Percentiles rank a stretch among this genome's conserved stretches.
Conservation (phyloP, 2,329 filamentous ascomycete species). For the Botryotinia globosa region DNA sequence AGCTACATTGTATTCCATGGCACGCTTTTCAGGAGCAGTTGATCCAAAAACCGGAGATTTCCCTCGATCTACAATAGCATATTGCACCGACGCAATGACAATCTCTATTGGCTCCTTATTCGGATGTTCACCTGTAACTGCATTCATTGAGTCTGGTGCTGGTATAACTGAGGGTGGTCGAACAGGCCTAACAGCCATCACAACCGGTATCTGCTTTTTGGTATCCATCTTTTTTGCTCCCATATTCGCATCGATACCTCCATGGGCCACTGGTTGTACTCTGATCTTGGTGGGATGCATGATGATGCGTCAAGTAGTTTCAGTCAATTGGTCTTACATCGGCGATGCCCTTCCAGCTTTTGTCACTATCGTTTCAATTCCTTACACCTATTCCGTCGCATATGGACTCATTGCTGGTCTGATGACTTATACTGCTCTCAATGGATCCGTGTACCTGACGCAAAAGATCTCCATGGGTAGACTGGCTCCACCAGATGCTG, state of each 20-base stretch:
- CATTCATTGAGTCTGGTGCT: slow-evolving; percentile 72
- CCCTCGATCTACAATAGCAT: slow-evolving; percentile 77
- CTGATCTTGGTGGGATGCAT: slow-evolving; percentile 71
- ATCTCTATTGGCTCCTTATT: slow-evolving; percentile 70
- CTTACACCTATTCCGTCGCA: slow-evolving; percentile 75
- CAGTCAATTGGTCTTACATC: slow-evolving; percentile 75
- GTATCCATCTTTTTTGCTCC: slow-evolving; percentile 72
- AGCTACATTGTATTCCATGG: slow-evolving; percentile 79
- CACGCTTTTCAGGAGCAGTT: slow-evolving; percentile 66
- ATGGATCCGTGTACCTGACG: slow-evolving; percentile 50
- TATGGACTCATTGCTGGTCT: slow-evolving; percentile 70
- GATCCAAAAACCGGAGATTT: slow-evolving; percentile 72
- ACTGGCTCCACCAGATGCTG: slow-evolving; percentile 51
- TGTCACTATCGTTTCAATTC: slow-evolving; percentile 71
- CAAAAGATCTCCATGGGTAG: slow-evolving; percentile 47
- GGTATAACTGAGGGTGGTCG: slow-evolving; percentile 73
- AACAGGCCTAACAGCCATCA: slow-evolving; percentile 69
- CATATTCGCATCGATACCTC: slow-evolving; percentile 73
- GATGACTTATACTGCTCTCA: slow-evolving; percentile 53
- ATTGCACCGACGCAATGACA: slow-evolving; percentile 67
- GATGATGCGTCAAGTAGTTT: slow-evolving; percentile 73
- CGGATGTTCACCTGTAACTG: slow-evolving; percentile 68
- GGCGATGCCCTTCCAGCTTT: slow-evolving; percentile 75
- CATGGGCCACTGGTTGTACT: slow-evolving; percentile 74
- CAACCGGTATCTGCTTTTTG: slow-evolving; percentile 67